phyloP scores from a whole-genome alignment of 2,329 filamentous ascomycete species.

The Cytospora chrysosperma region DNA sequence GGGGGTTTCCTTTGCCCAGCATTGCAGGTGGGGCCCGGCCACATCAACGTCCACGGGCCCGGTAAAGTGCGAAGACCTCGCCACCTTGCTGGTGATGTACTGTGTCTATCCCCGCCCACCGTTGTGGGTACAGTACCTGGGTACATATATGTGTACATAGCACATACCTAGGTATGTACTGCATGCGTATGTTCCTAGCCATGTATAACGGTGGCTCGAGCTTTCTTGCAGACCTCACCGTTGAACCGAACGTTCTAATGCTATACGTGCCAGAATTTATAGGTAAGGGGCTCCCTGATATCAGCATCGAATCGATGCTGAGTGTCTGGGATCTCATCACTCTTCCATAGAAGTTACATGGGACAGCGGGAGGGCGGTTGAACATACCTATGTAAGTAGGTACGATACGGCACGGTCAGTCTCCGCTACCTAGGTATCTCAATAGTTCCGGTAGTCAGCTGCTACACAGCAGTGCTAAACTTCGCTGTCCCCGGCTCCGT shows the following conservation, averaged over 20 bases:
- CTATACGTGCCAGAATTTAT: constrained; percentile 5
- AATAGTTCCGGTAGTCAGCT: constrained; percentile 14
- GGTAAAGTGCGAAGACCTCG: constrained; percentile 12
- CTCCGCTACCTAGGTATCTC: no score
- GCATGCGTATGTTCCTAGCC: neutral
- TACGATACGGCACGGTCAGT: neutral
- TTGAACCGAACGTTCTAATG: neutral
- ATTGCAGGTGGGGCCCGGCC: constrained; percentile 17
- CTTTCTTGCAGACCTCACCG: constrained; percentile 4
- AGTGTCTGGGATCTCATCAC: neutral
- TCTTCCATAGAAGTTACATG: neutral
- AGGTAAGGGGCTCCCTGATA: neutral
- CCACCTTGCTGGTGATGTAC: neutral
- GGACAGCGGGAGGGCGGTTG: neutral
- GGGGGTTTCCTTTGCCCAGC: constrained; percentile 15
- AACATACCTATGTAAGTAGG: no score
- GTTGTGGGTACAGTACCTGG: constrained; percentile 3
- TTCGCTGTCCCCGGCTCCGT: constrained; percentile 17
- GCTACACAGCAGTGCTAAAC: constrained; percentile 1
- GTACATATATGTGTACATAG: neutral
- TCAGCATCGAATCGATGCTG: no score
- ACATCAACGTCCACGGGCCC: constrained; percentile 18
- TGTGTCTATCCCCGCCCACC: constrained; percentile 9
- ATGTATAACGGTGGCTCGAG: neutral
- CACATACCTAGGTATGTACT: neutral